Percentiles rank a stretch among this genome's conserved stretches.
Evolutionary conservation across 2,329 filamentous ascomycete species (phyloP).

Genomic region (Lomentospora prolificans): DNA sequence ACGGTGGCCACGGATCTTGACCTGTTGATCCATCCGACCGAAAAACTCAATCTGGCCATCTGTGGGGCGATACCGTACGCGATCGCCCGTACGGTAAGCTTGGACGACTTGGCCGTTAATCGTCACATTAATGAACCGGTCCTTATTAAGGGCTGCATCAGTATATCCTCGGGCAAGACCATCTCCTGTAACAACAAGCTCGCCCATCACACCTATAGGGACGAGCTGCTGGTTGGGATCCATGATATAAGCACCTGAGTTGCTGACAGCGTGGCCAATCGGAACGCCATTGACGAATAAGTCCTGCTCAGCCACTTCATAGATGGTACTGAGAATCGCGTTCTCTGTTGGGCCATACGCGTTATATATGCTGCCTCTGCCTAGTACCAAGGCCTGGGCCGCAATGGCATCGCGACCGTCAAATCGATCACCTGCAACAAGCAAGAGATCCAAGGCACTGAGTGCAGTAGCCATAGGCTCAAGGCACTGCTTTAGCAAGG

Average conservation of each 20-base stretch:
- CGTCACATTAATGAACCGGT: constrained; percentile 13
- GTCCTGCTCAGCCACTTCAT: constrained; percentile 6
- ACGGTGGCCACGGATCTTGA: constrained; percentile 22
- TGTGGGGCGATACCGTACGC: constrained; percentile 13
- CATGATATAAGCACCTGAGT: constrained; percentile 17
- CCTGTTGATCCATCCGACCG: constrained; percentile 18
- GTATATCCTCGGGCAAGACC: constrained; percentile 16
- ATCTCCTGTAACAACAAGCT: constrained; percentile 19
- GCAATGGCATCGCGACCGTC: constrained; percentile 2
- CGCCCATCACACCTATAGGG: constrained; percentile 17
- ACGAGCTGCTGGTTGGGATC: constrained; percentile 15
- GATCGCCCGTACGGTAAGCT: constrained; percentile 20
- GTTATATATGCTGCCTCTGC: constrained; percentile 2
- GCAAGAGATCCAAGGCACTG: constrained; percentile 8
- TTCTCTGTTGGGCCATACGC: constrained; percentile 16
- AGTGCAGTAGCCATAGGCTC: constrained; percentile 9
- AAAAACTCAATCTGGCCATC: constrained; percentile 19
- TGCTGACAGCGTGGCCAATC: constrained; percentile 14
- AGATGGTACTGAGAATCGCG: constrained; percentile 12
- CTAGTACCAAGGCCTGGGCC: constrained; percentile 2
- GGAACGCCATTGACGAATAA: constrained; percentile 9
- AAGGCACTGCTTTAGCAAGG: neutral
- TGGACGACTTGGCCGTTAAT: constrained; percentile 6
- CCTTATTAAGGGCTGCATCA: constrained; percentile 8
- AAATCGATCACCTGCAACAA: constrained; percentile 14